Percentiles rank a stretch among this genome's conserved stretches.
These are phyloP conservation scores for Leptographium galeiforme DNA, from an alignment of 2,329 filamentous ascomycete genomes.

Conservation along the genomic window DNA sequence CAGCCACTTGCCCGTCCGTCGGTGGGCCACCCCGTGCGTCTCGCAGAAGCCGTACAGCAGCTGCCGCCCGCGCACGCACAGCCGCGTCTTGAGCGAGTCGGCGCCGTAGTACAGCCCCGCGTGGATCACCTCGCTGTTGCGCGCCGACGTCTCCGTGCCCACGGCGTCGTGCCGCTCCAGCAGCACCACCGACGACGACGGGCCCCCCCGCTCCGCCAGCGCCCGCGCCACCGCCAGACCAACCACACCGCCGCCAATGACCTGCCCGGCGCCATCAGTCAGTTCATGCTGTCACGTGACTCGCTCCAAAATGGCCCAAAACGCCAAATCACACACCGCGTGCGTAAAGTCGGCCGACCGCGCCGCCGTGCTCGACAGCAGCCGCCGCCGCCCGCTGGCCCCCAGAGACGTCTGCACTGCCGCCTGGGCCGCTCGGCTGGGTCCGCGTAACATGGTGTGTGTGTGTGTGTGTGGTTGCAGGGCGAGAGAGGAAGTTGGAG, in stretches of 20 bases:
- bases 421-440: neutral
- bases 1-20: conserved; percentile 82
- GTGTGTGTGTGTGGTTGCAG: neutral
- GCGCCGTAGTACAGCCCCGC: conserved; percentile 83
- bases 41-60: conserved; percentile 70
- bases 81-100: conserved; percentile 61
- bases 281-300: neutral
- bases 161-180: conserved; percentile 65
- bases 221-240: conserved; percentile 68
- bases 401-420: neutral
- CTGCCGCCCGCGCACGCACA: conserved; percentile 67
- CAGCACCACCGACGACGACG: conserved; percentile 52
- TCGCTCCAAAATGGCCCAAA: neutral
- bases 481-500: neutral
- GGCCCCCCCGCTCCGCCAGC: conserved; percentile 33
- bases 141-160: conserved; percentile 76
- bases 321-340: conserved; percentile 2
- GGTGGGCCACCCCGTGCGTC: conserved; percentile 52
- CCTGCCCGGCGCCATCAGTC: conserved; percentile 18
- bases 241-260: conserved; percentile 52
- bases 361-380: conserved; percentile 23
- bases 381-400: neutral
- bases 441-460: neutral
- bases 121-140: conserved; percentile 94
- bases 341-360: conserved; percentile 30